These are phyloP conservation scores for Botrytis pseudocinerea DNA, from an alignment of 2,329 filamentous ascomycete genomes.

Conservation along the genomic window DNA sequence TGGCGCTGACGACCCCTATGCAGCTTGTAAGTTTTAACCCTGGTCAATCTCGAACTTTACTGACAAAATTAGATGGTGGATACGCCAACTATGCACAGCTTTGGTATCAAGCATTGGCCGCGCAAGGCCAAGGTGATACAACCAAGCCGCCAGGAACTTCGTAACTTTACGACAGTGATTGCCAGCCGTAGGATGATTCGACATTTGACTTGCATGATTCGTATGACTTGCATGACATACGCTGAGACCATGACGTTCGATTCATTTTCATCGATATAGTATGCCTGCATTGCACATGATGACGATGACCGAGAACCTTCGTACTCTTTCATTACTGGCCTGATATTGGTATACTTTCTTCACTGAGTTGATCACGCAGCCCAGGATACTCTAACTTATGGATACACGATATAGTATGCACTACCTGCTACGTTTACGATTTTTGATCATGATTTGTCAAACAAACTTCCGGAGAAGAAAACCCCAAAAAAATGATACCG, in stretches of 20 bases:
- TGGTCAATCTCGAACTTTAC: conserved; percentile 18
- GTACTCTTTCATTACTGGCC: conserved; percentile 18
- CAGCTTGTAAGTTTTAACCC: conserved; percentile 58
- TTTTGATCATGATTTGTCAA: conserved; percentile 15
- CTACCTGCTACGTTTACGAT: conserved; percentile 19
- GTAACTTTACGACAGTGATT: conserved; percentile 35
- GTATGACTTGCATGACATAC: conserved; percentile 37
- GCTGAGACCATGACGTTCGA: conserved; percentile 41
- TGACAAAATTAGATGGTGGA: conserved; percentile 61
- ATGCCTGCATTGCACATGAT: conserved; percentile 40
- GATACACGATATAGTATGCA: conserved; percentile 22
- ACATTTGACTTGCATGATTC: conserved; percentile 38
- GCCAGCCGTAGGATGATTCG: conserved; percentile 33
- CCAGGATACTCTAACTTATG: conserved; percentile 21
- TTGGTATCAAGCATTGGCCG: conserved; percentile 73
- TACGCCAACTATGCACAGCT: conserved; percentile 78
- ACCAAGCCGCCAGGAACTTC: conserved; percentile 46
- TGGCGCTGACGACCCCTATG: conserved; percentile 67
- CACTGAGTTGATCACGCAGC: conserved; percentile 24
- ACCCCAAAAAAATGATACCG: conserved; percentile 1
- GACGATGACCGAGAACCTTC: conserved; percentile 26
- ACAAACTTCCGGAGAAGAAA: conserved; percentile 12
- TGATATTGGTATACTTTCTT: conserved; percentile 23
- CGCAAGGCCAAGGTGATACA: conserved; percentile 45
- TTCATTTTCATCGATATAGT: conserved; percentile 40